A percentile compares a stretch with the other conserved stretches of the same genome.
These are phyloP conservation scores for Ascosphaera pollenicola DNA, from an alignment of 2,329 filamentous ascomycete species.

Conservation along the genomic window DNA sequence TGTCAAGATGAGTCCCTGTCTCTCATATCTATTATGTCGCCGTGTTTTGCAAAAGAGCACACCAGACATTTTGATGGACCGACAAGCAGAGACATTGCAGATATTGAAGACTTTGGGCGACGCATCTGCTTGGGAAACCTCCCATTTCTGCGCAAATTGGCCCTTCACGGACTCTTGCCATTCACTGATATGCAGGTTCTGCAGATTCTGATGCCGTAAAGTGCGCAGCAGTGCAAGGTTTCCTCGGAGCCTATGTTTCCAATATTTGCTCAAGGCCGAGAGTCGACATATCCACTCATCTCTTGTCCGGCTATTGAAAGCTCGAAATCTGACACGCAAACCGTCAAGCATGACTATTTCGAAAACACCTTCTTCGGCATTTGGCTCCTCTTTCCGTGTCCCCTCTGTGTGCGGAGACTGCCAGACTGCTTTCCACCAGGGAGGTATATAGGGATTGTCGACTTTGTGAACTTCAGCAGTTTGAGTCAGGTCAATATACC, in stretches of 20 bases:
- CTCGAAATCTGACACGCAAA: constrained; percentile 37
- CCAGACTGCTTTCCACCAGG: no score
- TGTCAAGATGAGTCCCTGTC: constrained; percentile 37
- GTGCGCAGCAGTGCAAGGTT: constrained; percentile 36
- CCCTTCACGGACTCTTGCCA: constrained; percentile 42
- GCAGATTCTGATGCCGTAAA: constrained; percentile 35
- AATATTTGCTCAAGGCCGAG: constrained; percentile 35
- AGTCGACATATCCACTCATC: constrained; percentile 41
- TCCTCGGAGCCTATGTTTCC: constrained; percentile 32
- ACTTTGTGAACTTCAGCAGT: no score
- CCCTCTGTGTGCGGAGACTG: no score
- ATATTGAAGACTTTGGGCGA: constrained; percentile 44
- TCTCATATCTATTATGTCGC: constrained; percentile 37
- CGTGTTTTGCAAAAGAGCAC: constrained; percentile 41
- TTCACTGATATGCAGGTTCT: constrained; percentile 40
- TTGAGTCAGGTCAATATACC: constrained; percentile 34
- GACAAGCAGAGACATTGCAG: constrained; percentile 40
- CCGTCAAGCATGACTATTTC: constrained; percentile 40
- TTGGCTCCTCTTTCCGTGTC: no score
- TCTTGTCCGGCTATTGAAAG: constrained; percentile 33
- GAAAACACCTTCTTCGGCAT: constrained; percentile 15
- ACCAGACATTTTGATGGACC: constrained; percentile 39
- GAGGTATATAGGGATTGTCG: no score
- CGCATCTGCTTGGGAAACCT: constrained; percentile 40
- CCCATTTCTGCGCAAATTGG: constrained; percentile 46